Percentiles rank a stretch among this genome's conserved stretches.
Conservation (phyloP, 306 rosid genomes). For the Glycine soja region DNA sequence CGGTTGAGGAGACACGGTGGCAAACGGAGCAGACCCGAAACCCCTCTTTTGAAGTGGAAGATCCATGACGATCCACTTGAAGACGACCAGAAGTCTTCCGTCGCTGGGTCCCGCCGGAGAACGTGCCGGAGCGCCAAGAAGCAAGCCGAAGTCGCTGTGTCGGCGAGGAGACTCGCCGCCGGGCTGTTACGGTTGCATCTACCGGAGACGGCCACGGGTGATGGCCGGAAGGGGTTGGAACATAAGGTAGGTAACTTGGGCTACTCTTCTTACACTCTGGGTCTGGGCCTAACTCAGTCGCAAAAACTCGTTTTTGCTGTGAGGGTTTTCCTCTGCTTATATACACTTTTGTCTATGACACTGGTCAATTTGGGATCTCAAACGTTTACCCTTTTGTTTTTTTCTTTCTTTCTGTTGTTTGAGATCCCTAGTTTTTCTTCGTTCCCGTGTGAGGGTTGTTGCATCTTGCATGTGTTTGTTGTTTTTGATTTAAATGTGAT, state of each 20-base stretch:
- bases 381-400: not conserved
- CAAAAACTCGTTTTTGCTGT: too few relatives aligned
- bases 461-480: slow-evolving; percentile 17
- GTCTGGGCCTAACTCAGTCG: too few relatives aligned
- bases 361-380: not conserved
- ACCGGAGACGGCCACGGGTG: slow-evolving; percentile 60
- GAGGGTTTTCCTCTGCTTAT: not conserved
- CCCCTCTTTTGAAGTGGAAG: slow-evolving; percentile 87
- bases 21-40: slow-evolving; percentile 83
- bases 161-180: slow-evolving; percentile 90
- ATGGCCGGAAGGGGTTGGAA: slow-evolving; percentile 43
- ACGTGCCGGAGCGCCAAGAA: slow-evolving; percentile 48
- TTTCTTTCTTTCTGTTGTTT: not conserved
- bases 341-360: not conserved
- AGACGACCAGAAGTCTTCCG: slow-evolving; percentile 48
- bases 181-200: slow-evolving; percentile 84
- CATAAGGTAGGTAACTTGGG: slow-evolving; percentile 76
- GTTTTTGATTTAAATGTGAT: slow-evolving; percentile 31
- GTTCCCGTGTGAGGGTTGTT: not conserved
- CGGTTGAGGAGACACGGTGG: slow-evolving; percentile 63
- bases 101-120: slow-evolving; percentile 48
- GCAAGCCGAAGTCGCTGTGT: slow-evolving; percentile 51
- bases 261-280: not conserved
- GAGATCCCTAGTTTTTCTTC: slow-evolving; percentile 42
- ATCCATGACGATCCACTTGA: slow-evolving; percentile 55